Evolutionary conservation across 768 basidiomycete species (phyloP).

Genomic region (Solioccasus polychromus): DNA sequence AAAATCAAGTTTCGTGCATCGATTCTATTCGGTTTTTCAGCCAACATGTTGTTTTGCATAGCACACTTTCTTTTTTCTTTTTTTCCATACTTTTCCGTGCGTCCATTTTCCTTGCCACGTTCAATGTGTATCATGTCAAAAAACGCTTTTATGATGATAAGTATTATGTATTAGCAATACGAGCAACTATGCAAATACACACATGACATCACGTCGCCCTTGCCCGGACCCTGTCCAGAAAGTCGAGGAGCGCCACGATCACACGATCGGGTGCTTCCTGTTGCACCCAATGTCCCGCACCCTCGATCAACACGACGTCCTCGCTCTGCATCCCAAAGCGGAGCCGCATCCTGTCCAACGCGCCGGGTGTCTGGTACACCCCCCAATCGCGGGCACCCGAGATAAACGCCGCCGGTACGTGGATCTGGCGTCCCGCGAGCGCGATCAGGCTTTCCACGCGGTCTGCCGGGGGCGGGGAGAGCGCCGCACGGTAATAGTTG

Average conservation of each 20-base stretch:
- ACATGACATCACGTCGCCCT: not conserved
- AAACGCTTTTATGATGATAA: slow-evolving; percentile 12
- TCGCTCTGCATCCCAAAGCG: slow-evolving; percentile 36
- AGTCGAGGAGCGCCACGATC: slow-evolving; percentile 37
- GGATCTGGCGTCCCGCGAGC: slow-evolving; percentile 45
- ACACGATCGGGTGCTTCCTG: slow-evolving; percentile 51
- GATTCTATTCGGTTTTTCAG: slow-evolving; percentile 2
- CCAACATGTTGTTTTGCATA: slow-evolving; percentile 31
- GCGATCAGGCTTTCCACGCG: slow-evolving; percentile 41
- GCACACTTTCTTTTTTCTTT: slow-evolving; percentile 4
- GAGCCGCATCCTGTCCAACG: slow-evolving; percentile 40
- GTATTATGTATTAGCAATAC: not conserved
- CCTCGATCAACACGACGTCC: slow-evolving; percentile 49
- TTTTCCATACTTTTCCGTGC: too few relatives aligned
- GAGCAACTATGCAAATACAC: not conserved
- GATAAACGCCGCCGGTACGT: slow-evolving; percentile 56
- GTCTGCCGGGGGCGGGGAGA: slow-evolving; percentile 29
- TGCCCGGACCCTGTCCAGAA: slow-evolving; percentile 36
- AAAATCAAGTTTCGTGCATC: too few relatives aligned
- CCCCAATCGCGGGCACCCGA: slow-evolving; percentile 61
- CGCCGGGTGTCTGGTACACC: slow-evolving; percentile 51
- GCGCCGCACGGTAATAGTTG: slow-evolving; percentile 49
- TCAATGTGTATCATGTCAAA: slow-evolving; percentile 23
- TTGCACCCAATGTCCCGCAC: slow-evolving; percentile 65
- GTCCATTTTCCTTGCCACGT: too few relatives aligned